These are phyloP conservation scores for Brassica carinata DNA, from an alignment of 345 rosid genomes.

Conservation along the genomic window DNA sequence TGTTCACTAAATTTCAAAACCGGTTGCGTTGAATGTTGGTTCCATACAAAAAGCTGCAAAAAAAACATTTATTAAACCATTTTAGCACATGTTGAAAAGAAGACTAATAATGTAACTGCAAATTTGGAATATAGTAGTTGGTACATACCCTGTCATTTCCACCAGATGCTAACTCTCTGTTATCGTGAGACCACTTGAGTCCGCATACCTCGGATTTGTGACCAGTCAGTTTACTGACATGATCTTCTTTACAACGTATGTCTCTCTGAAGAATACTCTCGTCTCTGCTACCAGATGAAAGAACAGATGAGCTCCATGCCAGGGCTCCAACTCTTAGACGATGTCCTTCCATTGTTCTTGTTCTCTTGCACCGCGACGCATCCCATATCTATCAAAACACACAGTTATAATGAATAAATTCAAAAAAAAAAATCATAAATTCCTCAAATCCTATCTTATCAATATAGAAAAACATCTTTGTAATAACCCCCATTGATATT, in stretches of 20 bases:
- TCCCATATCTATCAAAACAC: slow-evolving; percentile 77
- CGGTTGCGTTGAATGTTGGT: slow-evolving; percentile 93
- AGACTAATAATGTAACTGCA: neutral
- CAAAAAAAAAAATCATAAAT: neutral
- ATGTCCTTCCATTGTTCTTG: slow-evolving; percentile 98
- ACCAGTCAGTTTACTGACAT: slow-evolving; percentile 84
- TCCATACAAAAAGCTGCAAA: slow-evolving; percentile 95
- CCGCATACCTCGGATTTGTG: slow-evolving; percentile 99
- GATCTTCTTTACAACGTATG: slow-evolving; percentile 76
- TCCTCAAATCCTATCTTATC: slow-evolving; percentile 1
- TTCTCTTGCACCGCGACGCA: slow-evolving; percentile 77
- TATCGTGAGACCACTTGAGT: slow-evolving; percentile 95
- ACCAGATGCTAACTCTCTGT: slow-evolving; percentile 94
- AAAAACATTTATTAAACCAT: slow-evolving; percentile 4
- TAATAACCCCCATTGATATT: slow-evolving; percentile 2
- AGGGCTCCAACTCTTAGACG: slow-evolving; percentile 90
- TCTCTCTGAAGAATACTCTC: slow-evolving; percentile 91
- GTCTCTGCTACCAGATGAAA: slow-evolving; percentile 97
- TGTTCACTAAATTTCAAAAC: slow-evolving; percentile 87
- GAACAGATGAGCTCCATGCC: slow-evolving; percentile 83
- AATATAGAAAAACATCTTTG: neutral
- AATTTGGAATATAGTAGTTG: slow-evolving; percentile 2
- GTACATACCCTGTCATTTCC: slow-evolving; percentile 87
- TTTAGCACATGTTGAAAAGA: neutral
- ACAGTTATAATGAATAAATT: neutral